A percentile compares a stretch with the other conserved stretches of the same genome.
phyloP scores from a whole-genome alignment of 139 green algal species.

The Asterochloris sp. region DNA sequence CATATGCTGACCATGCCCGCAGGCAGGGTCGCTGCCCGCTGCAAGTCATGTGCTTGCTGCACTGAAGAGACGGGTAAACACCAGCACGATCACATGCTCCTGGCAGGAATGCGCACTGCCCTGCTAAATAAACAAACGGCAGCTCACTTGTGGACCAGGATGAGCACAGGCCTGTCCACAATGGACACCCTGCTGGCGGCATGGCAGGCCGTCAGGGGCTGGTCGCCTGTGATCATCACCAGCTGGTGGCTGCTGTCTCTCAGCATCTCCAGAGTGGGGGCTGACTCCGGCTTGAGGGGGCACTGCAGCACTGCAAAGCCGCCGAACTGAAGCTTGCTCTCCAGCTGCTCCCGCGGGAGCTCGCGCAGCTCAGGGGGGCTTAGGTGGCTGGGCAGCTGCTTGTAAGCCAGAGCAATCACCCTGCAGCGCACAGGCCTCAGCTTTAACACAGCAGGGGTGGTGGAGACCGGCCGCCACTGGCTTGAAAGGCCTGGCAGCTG shows the following conservation, averaged over 20 bases:
- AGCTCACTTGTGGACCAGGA: slow-evolving; percentile 49
- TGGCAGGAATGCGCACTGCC: not conserved
- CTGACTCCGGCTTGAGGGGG: slow-evolving; percentile 82
- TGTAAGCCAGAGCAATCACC: slow-evolving; percentile 88
- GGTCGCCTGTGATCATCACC: slow-evolving; percentile 94
- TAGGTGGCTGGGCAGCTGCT: slow-evolving; percentile 43
- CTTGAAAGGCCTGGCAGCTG: too few relatives aligned
- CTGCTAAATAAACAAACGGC: not conserved
- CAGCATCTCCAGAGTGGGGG: slow-evolving; percentile 74
- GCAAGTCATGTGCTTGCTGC: too few relatives aligned
- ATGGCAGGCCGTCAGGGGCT: slow-evolving; percentile 86
- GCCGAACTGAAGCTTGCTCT: slow-evolving; percentile 64
- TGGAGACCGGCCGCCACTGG: too few relatives aligned
- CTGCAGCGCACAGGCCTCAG: slow-evolving; percentile 22
- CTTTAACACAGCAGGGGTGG: too few relatives aligned
- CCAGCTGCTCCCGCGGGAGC: slow-evolving; percentile 52
- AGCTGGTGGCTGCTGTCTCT: slow-evolving; percentile 76
- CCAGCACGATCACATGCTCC: not conserved
- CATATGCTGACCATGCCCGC: too few relatives aligned
- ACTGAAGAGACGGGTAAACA: not conserved
- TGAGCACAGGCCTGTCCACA: slow-evolving; percentile 65
- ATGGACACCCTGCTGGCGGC: slow-evolving; percentile 84
- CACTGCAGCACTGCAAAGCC: slow-evolving; percentile 88
- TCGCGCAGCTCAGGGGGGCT: slow-evolving; percentile 43
- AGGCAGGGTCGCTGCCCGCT: too few relatives aligned